Evolutionary conservation across 768 basidiomycete genomes (phyloP), one percentile per base, ranked within the genome.

Genomic region (Steccherinum ochraceum): DNA sequence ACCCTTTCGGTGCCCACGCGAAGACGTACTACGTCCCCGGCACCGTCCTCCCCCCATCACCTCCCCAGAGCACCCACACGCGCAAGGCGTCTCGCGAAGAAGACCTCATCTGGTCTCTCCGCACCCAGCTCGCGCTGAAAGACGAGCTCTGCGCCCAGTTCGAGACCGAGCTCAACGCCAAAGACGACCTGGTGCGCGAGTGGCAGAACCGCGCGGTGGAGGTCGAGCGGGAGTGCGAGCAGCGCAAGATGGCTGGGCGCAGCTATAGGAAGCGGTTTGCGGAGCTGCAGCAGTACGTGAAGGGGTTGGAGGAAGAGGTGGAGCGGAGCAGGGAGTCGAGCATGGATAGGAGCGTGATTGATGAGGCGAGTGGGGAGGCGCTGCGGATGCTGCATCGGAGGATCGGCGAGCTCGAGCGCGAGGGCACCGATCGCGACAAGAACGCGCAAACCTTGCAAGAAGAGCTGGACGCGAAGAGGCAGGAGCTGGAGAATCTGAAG

Each of bases 301-400:
- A 81, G 13, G 68, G 72, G 50, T 72, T 86, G 24, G 87, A 95
- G 70, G 92, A 94, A 62, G 88, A 94, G 62, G 87, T 94, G 24
- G 94, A 97, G 54, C 74, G 79, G 5, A 86, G 86, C 40, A 75
- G 92, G 39, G 83, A 88, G 57, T 89, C 89, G 60, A 89, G 84
- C 59, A 71, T 91, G 65, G 86, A 88, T 53, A 72, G 84, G 18
- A 88, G 90, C 55, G 69, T 94, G 39, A 93, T 95, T 75, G 87
- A 89, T 59, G 85, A 84, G 56, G 85, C 88, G 1, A 88, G 86
- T 52, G 77, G 85, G 2, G 83, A 83, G 65, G 90, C 84, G 24
- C 71, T 97, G 61, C 75, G 88, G 42, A 81, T 82, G 67, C 75
- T 96, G 41, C 89, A 97, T 60, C 67, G 76, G 4, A 84, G 89